Evolutionary conservation across 768 basidiomycete genomes (phyloP), one percentile per base, ranked within the genome.

Genomic region (Kwoniella newhampshirensis): DNA sequence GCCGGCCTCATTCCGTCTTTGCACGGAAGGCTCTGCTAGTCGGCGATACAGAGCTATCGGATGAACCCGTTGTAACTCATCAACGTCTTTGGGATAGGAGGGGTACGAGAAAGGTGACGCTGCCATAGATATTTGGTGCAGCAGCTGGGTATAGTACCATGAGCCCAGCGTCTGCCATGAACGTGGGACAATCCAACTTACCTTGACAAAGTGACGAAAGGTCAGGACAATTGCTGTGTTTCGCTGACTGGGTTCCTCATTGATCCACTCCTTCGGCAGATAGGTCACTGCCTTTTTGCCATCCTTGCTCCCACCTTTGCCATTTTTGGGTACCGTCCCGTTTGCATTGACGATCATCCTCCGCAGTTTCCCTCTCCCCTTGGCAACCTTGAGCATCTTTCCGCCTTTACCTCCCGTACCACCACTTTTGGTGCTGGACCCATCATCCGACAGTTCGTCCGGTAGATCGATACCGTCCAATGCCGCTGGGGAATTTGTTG

Each of bases 181-280:
- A 13, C 15, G 18, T 7, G 27, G 28, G 4, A 28, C 4, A 28
- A 3, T n/a, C 18, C 15, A 11, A 63, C 75, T 63, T 44, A 74
- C 75, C 67, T 73, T 74, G 51, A 76, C 68, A 40, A 76, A 70
- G 66, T 76, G 71, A 35, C 75, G 48, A 48, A 72, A 76, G 11
- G 75, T 75, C 57, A 76, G 46, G 26, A 71, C 66, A 21, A 74
- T 66, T 9, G 75, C 75, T 57, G 66, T 74, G 63, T 76, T 76
- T 60, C 75, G 48, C 28, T 56, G 59, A 43, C 51, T 51, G 1
- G 73, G 62, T 21, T 68, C 67, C 55, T 69, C 73, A 5, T 73
- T 65, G 15, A 63, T 58, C 73, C 73, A 76, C 32, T 60, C 53
- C 46, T 63, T 54, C 3, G 75, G 75, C 43, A 76, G 41, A 54